Conservation (phyloP, 805 yeast species). For the Clavispora asparagi region DNA sequence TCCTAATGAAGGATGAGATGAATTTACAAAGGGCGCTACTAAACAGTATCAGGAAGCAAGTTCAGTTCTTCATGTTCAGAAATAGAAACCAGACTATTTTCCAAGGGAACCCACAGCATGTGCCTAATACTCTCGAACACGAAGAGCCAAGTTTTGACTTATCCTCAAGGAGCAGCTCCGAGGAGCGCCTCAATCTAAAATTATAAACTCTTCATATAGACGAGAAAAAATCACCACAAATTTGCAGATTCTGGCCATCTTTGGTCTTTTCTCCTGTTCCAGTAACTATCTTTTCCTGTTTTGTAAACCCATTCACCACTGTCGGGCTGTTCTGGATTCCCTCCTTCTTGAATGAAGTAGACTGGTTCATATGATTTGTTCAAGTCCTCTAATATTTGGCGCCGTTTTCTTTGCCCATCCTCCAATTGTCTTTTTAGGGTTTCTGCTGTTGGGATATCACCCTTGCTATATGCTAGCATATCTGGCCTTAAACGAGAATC, state of each 20-base stretch:
- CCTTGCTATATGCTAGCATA: constrained; percentile 64
- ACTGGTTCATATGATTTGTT: constrained; percentile 48
- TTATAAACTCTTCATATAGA: background rate
- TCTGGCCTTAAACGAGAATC: constrained; percentile 93
- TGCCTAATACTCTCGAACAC: background rate
- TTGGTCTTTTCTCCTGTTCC: constrained; percentile 66
- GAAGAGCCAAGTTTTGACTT: background rate
- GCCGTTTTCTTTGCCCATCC: constrained; percentile 71
- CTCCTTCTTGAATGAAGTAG: constrained; percentile 53
- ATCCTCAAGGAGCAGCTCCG: constrained; percentile 3
- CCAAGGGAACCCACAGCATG: background rate
- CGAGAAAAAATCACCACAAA: constrained; percentile 45
- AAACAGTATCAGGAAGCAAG: constrained; percentile 45
- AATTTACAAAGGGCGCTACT: constrained; percentile 40
- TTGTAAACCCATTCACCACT: constrained; percentile 50
- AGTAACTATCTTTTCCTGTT: constrained; percentile 61
- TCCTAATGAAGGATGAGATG: constrained; percentile 43
- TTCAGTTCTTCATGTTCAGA: constrained; percentile 43
- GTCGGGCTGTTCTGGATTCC: constrained; percentile 25
- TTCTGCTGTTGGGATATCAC: constrained; percentile 70
- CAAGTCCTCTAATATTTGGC: constrained; percentile 50
- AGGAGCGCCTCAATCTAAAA: constrained; percentile 7
- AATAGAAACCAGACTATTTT: constrained; percentile 15
- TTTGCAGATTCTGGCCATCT: constrained; percentile 56
- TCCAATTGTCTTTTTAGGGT: constrained; percentile 62